Conservation (phyloP, 192 early-diverging fungal genomes). For the Phlyctochytrium bullatum region DNA sequence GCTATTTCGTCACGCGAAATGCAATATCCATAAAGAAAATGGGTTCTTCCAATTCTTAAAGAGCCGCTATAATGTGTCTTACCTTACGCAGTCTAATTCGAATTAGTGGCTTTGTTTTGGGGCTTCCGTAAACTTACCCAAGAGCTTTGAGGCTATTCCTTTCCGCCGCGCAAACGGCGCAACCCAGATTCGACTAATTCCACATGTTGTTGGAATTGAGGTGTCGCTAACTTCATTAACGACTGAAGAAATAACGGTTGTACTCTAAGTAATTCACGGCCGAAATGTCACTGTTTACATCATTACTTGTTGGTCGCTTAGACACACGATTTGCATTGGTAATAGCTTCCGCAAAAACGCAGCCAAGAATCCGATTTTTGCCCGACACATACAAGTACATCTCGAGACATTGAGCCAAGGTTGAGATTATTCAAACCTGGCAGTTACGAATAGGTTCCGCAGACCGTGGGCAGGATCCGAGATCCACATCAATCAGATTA, state of each 20-base stretch:
- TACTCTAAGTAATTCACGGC: no score
- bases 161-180: neutral
- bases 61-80: no score
- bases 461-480: neutral
- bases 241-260: no score
- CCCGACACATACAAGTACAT: neutral
- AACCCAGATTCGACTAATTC: neutral
- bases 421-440: neutral
- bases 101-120: no score
- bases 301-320: neutral
- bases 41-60: no score
- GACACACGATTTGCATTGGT: neutral
- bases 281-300: neutral
- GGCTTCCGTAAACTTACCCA: no score
- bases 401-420: neutral
- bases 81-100: no score
- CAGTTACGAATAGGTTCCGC: no score
- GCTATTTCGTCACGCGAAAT: neutral
- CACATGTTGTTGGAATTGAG: no score
- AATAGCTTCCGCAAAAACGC: neutral
- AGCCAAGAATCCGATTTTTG: neutral
- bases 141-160: neutral
- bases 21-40: neutral
- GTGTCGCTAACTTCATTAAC: no score
- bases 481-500: neutral